Evolutionary conservation across 1,284 basidiomycete species (phyloP), one percentile per base, ranked within the genome.

Genomic region (Apiotrichum siamense): DNA sequence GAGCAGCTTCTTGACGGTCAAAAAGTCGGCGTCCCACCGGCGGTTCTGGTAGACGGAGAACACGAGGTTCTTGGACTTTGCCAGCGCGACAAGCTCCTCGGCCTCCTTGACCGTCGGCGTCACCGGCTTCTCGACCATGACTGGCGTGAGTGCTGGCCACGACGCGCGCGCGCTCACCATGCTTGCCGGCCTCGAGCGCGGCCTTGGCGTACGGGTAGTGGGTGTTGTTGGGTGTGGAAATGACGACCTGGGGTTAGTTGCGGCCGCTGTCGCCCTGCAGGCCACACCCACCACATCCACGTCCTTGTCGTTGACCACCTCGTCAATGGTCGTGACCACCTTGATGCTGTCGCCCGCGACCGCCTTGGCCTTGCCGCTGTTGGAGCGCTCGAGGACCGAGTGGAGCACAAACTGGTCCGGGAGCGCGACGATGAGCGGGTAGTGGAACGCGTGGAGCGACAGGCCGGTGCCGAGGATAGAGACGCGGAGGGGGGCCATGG

Each of bases 101-200:
- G 86, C 87, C 68, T 91, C 79, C 18, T 73, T 72, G 5, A 76
- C 76, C 0, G 83, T 85, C 1, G 85, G 78, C 2, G 85, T 84
- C 20, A 90, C 78, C 2, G 89, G 89, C 69, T 92, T 92, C 70
- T 92, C 89, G 38, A 89, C 81, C 42, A 92, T 81, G 48, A 77
- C 76, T 65, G 46, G 54, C 46, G 25, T 43, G 17, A 41, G 33
- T 18, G 33, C 18, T 17, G 11, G 5, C 17, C 33, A 27, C 17
- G 6, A n/a, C 24, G 7, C 15, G 2, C 9, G 25, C 3, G 13
- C 2, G 27, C 76, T 51, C 57, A 85, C 85, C 85, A 65, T 90
- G 86, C 69, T 90, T 90, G 26, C 85, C 86, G 0, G 84, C 83
- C 57, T 83, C 75, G 32, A 88, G 72, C 7, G 79, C 79, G 5